Percentiles rank a stretch among this genome's conserved stretches.
Conservation (phyloP, 2,329 filamentous ascomycete genomes). For the Claviceps paspali region DNA sequence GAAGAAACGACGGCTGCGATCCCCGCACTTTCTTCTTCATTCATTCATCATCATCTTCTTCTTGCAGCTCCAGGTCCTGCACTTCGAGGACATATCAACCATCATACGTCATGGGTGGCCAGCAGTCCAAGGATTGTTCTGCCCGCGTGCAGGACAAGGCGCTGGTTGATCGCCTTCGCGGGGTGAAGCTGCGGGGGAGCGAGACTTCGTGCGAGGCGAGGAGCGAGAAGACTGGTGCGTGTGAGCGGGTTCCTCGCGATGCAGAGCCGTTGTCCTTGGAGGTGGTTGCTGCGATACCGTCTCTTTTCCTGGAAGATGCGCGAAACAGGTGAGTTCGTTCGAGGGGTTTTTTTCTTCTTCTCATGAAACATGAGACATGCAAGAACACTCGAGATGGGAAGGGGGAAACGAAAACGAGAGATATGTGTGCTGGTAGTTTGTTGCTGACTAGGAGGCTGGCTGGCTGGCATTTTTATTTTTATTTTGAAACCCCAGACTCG, state of each 20-base stretch:
- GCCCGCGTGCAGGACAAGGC: constrained; percentile 25
- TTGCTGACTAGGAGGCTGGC: too few species aligned
- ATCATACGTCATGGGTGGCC: constrained; percentile 28
- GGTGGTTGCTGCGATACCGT: constrained; percentile 43
- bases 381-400: too few species aligned
- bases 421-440: too few species aligned
- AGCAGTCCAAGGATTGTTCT: constrained; percentile 24
- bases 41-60: too few species aligned
- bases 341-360: not conserved
- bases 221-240: constrained; percentile 11
- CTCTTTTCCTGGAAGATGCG: constrained; percentile 45
- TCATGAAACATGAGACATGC: too few species aligned
- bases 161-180: constrained; percentile 26
- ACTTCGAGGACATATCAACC: too few species aligned
- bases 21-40: too few species aligned
- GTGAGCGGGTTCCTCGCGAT: constrained; percentile 10
- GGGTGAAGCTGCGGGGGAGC: constrained; percentile 32
- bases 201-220: constrained; percentile 24
- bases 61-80: too few species aligned
- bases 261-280: constrained; percentile 35
- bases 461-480: too few species aligned
- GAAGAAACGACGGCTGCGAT: too few species aligned
- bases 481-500: too few species aligned
- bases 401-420: too few species aligned
- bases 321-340: constrained; percentile 50